Conservation (phyloP, 164 flowering plant genomes). For the Umbellularia californica region DNA sequence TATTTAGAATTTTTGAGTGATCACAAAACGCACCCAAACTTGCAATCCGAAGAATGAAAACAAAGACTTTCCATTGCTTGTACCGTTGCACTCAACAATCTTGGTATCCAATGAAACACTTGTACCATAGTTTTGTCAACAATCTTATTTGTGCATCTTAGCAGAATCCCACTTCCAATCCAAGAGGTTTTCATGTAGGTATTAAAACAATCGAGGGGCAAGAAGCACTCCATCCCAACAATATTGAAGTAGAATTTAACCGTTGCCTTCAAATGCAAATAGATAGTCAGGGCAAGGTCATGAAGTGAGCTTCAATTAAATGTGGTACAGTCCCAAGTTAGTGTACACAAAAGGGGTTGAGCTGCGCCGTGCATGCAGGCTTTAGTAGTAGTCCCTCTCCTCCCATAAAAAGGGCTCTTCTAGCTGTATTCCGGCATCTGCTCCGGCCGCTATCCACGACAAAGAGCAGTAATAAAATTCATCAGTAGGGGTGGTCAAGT, state of each 20-base stretch:
- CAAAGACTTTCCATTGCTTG: no score
- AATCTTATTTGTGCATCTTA: no score
- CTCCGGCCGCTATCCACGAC: slow-evolving; percentile 8
- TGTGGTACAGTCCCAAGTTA: no score
- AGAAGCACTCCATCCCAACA: background rate
- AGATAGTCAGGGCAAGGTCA: background rate
- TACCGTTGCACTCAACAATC: no score
- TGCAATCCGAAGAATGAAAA: no score
- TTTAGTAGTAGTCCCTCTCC: background rate
- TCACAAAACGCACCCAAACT: no score
- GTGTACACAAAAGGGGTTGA: background rate
- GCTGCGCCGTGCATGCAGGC: background rate
- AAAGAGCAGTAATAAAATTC: slow-evolving; percentile 3
- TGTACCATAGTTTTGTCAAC: no score
- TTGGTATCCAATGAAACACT: no score
- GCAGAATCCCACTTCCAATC: background rate
- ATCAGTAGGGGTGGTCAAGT: slow-evolving; percentile 7
- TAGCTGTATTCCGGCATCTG: slow-evolving; percentile 14
- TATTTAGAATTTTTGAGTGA: no score
- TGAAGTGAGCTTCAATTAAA: background rate
- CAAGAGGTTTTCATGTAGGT: background rate
- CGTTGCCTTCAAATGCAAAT: background rate
- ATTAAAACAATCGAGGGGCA: background rate
- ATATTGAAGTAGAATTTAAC: background rate
- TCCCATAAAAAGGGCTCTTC: background rate